Conservation (phyloP, 768 basidiomycete genomes). For the Cystobasidium ongulense region DNA sequence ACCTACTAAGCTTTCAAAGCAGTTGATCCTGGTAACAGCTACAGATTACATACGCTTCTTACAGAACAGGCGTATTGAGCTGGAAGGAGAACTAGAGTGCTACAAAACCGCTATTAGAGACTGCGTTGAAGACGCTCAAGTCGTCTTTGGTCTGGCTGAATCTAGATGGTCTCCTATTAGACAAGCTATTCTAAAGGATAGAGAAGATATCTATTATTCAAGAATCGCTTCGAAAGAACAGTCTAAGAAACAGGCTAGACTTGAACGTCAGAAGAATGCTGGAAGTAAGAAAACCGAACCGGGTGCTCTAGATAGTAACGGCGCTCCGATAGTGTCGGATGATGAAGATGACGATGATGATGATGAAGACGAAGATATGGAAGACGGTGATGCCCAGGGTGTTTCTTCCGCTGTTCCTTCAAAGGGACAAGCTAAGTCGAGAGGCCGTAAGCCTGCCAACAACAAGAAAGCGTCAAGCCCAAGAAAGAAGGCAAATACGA, state of each 20-base stretch:
- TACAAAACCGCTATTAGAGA: conserved; percentile 62
- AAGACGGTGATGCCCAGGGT: conserved; percentile 49
- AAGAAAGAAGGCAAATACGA: background rate
- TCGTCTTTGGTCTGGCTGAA: conserved; percentile 62
- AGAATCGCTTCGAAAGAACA: conserved; percentile 45
- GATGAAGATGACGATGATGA: conserved; percentile 41
- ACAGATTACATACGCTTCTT: conserved; percentile 72
- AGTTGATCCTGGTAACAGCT: conserved; percentile 79
- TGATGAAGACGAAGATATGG: conserved; percentile 48
- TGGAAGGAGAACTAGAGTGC: conserved; percentile 62
- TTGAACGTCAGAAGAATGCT: conserved; percentile 52
- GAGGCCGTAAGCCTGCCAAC: background rate
- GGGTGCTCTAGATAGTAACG: conserved; percentile 41
- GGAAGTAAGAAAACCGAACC: conserved; percentile 52
- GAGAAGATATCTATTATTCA: conserved; percentile 50
- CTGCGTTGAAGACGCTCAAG: conserved; percentile 67
- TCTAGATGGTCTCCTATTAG: conserved; percentile 54
- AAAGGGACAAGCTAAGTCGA: conserved; percentile 10
- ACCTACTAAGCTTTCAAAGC: conserved; percentile 82
- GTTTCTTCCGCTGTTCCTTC: background rate
- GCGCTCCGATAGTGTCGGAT: conserved; percentile 22
- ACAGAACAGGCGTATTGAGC: conserved; percentile 31
- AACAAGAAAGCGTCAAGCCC: background rate
- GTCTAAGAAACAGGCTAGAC: conserved; percentile 55
- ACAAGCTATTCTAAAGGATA: conserved; percentile 54